These are phyloP conservation scores for Jaapia argillacea DNA, from an alignment of 768 basidiomycete species.

Conservation along the genomic window DNA sequence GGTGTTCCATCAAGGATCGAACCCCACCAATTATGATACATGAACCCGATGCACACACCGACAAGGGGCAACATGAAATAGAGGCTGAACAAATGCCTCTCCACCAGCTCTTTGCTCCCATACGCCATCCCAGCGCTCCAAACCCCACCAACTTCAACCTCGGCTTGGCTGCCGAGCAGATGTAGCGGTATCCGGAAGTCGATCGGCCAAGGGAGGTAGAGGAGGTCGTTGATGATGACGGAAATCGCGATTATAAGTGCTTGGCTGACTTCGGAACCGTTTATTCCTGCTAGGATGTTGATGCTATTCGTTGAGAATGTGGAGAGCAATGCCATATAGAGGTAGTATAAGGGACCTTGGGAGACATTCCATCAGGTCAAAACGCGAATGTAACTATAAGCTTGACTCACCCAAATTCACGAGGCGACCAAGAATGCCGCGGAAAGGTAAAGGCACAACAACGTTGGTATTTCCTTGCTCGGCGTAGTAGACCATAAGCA, in stretches of 20 bases:
- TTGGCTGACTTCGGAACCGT: slow-evolving; percentile 92
- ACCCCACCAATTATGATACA: slow-evolving; percentile 95
- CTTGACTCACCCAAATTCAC: slow-evolving; percentile 72
- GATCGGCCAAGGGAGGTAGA: slow-evolving; percentile 88
- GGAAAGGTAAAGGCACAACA: slow-evolving; percentile 80
- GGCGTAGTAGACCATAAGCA: slow-evolving; percentile 94
- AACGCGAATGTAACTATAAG: not conserved
- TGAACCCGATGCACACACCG: slow-evolving; percentile 80
- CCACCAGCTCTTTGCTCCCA: slow-evolving; percentile 79
- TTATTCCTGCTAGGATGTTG: slow-evolving; percentile 97
- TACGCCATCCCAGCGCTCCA: slow-evolving; percentile 81
- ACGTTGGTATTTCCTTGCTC: slow-evolving; percentile 90
- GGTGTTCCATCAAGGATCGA: too few species aligned
- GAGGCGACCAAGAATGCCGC: slow-evolving; percentile 61
- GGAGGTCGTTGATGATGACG: slow-evolving; percentile 82
- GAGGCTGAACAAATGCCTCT: slow-evolving; percentile 88
- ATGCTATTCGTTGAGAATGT: slow-evolving; percentile 97
- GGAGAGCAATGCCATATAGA: slow-evolving; percentile 93
- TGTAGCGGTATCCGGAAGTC: slow-evolving; percentile 65
- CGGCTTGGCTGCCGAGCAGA: slow-evolving; percentile 53
- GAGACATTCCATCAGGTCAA: slow-evolving; percentile 2
- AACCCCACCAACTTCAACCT: slow-evolving; percentile 67
- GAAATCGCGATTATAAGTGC: slow-evolving; percentile 87
- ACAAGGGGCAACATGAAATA: slow-evolving; percentile 97
- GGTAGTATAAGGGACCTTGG: slow-evolving; percentile 85